Conservation (phyloP, 208 protist species). For the Wallacemonas sp. region DNA sequence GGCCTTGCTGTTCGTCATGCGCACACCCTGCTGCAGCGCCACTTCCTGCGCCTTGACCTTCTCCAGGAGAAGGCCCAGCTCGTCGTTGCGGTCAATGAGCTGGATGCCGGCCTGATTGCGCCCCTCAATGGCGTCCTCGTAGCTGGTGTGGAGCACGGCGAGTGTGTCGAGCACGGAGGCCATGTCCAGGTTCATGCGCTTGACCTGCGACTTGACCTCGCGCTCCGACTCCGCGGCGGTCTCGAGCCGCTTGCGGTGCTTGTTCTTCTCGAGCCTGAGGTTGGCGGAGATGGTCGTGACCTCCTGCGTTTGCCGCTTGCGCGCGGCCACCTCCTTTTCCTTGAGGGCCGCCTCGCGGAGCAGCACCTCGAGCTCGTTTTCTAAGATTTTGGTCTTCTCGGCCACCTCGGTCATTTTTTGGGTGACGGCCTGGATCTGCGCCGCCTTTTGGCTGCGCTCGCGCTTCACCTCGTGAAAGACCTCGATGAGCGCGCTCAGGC, state of each 20-base stretch:
- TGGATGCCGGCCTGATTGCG: constrained; percentile 95
- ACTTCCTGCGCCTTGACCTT: constrained; percentile 93
- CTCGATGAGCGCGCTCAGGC: constrained; percentile 71
- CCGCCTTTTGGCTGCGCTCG: constrained; percentile 92
- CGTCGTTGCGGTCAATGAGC: constrained; percentile 96
- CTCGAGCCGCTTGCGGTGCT: constrained; percentile 70
- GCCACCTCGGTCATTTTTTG: constrained; percentile 94
- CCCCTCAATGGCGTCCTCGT: constrained; percentile 88
- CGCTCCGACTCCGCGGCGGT: constrained; percentile 63
- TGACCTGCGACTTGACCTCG: constrained; percentile 88
- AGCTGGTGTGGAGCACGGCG: constrained; percentile 76
- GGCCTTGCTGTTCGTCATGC: constrained; percentile 72
- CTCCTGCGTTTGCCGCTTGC: constrained; percentile 82
- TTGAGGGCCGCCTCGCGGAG: constrained; percentile 87
- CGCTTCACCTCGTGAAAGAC: constrained; percentile 92
- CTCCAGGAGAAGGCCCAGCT: constrained; percentile 94
- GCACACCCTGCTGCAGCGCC: constrained; percentile 86
- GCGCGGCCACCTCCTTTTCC: constrained; percentile 83
- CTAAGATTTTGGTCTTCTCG: constrained; percentile 96
- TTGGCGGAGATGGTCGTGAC: constrained; percentile 64
- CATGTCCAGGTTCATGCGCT: constrained; percentile 92
- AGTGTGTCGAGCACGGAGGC: constrained; percentile 88
- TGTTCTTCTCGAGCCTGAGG: constrained; percentile 87
- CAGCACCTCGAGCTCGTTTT: constrained; percentile 93
- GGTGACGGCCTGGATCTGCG: constrained; percentile 92